These are phyloP conservation scores for Vitis rotundifolia DNA, from an alignment of 164 flowering plant genomes.

Conservation along the genomic window DNA sequence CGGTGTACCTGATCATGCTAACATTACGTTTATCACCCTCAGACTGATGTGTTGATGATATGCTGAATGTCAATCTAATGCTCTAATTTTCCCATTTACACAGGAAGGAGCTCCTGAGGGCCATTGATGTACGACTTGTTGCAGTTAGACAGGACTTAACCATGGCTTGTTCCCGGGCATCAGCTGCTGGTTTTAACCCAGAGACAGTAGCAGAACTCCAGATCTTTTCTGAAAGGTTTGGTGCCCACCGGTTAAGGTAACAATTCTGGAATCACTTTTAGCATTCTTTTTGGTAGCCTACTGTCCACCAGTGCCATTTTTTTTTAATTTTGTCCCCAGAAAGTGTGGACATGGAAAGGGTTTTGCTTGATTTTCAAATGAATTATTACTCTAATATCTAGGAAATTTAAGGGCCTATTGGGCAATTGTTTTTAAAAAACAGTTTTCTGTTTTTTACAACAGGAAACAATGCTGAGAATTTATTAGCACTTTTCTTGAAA, in stretches of 20 bases:
- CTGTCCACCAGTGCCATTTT: too few relatives aligned
- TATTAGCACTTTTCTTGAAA: too few relatives aligned
- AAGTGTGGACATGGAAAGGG: too few relatives aligned
- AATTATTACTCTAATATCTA: too few relatives aligned
- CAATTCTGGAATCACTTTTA: slow-evolving; percentile 13
- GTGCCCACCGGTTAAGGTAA: slow-evolving; percentile 80
- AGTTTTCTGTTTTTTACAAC: too few relatives aligned
- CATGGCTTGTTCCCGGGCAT: slow-evolving; percentile 68
- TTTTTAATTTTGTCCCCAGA: too few relatives aligned
- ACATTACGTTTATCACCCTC: not conserved
- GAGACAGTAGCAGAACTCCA: slow-evolving; percentile 66
- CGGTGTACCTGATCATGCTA: not conserved
- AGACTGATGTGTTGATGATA: not conserved
- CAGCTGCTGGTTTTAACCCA: slow-evolving; percentile 70
- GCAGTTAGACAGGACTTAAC: slow-evolving; percentile 71
- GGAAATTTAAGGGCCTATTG: too few relatives aligned
- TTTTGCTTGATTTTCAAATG: too few relatives aligned
- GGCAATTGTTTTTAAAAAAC: too few relatives aligned
- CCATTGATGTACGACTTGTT: slow-evolving; percentile 74
- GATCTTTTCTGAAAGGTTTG: slow-evolving; percentile 69
- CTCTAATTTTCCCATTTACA: not conserved
- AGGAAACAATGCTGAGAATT: too few relatives aligned
- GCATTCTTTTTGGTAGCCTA: too few relatives aligned
- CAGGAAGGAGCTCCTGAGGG: slow-evolving; percentile 88
- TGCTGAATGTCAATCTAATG: not conserved